Percentiles rank a stretch among this genome's conserved stretches.
Conservation (phyloP, 768 basidiomycete species). For the Leucosporidium scottii region DNA sequence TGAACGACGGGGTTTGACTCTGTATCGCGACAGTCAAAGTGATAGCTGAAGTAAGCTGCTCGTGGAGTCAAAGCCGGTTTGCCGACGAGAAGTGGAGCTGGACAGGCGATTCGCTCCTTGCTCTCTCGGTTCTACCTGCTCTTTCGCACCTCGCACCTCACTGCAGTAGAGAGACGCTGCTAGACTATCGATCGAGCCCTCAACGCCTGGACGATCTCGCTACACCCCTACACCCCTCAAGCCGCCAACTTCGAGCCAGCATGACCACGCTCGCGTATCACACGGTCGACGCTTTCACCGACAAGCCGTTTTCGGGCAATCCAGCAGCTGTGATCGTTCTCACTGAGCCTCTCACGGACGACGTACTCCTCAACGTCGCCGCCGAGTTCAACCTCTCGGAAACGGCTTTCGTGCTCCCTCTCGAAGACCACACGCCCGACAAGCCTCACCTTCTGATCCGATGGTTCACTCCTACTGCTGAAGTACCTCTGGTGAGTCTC, state of each 20-base stretch:
- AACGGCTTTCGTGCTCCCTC: slow-evolving; percentile 31
- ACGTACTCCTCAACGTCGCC: slow-evolving; percentile 17
- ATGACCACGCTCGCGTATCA: too few species aligned
- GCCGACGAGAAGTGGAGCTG: too few species aligned
- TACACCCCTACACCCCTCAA: too few species aligned
- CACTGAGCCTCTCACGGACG: neutral
- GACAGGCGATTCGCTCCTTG: too few species aligned
- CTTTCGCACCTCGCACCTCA: too few species aligned
- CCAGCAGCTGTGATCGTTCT: slow-evolving; percentile 41
- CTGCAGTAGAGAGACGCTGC: too few species aligned
- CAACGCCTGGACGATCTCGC: too few species aligned
- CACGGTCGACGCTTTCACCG: slow-evolving; percentile 11
- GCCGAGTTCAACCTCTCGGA: slow-evolving; percentile 38
- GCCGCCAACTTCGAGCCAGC: too few species aligned
- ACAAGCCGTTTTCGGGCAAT: slow-evolving; percentile 38
- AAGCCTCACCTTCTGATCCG: neutral
- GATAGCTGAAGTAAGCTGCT: neutral
- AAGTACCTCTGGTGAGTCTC: neutral
- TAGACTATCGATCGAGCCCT: too few species aligned
- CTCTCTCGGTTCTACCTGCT: too few species aligned
- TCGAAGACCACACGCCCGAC: neutral
- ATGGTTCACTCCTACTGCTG: neutral
- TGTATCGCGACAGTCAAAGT: neutral
- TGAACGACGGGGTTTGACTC: neutral
- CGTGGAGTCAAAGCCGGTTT: too few species aligned